Conservation (phyloP, 2,329 filamentous ascomycete species). For the Chaetomiaceae sp. region DNA sequence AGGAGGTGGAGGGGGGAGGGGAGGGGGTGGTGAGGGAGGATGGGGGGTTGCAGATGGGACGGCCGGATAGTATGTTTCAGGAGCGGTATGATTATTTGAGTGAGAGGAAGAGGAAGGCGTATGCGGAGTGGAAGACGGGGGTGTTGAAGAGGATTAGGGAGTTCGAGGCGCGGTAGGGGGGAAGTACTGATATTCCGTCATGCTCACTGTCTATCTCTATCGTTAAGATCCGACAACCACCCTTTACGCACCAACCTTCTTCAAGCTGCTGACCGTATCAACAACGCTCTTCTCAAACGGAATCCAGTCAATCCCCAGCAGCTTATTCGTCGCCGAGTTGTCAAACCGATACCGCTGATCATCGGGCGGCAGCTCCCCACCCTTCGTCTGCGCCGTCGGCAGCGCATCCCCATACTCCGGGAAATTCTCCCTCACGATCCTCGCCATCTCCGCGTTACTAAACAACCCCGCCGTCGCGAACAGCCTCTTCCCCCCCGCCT, state of each 20-base stretch:
- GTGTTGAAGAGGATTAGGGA: constrained; percentile 49
- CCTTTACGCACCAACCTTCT: constrained; percentile 36
- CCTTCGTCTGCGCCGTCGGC: constrained; percentile 39
- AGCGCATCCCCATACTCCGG: constrained; percentile 44
- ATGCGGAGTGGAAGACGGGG: constrained; percentile 55
- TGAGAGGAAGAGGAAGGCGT: constrained; percentile 55
- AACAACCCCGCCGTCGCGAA: constrained; percentile 44
- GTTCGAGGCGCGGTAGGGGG: constrained; percentile 15
- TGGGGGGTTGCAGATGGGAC: constrained; percentile 37
- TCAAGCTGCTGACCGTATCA: constrained; percentile 59
- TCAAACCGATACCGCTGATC: constrained; percentile 47
- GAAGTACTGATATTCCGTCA: constrained; percentile 3
- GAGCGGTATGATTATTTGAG: constrained; percentile 66
- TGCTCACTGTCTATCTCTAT: not conserved
- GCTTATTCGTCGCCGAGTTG: constrained; percentile 51
- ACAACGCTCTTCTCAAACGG: constrained; percentile 54
- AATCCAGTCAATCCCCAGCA: constrained; percentile 58
- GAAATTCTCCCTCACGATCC: constrained; percentile 41
- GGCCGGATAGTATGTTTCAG: constrained; percentile 67
- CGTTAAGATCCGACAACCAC: not conserved
- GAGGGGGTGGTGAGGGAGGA: constrained; percentile 32
- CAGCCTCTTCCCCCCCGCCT: constrained; percentile 45
- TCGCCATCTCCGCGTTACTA: constrained; percentile 40
- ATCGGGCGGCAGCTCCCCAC: constrained; percentile 37
- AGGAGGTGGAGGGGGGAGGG: constrained; percentile 26